phyloP scores from a whole-genome alignment of 106 monocot species.

The Narthecium ossifragum region DNA sequence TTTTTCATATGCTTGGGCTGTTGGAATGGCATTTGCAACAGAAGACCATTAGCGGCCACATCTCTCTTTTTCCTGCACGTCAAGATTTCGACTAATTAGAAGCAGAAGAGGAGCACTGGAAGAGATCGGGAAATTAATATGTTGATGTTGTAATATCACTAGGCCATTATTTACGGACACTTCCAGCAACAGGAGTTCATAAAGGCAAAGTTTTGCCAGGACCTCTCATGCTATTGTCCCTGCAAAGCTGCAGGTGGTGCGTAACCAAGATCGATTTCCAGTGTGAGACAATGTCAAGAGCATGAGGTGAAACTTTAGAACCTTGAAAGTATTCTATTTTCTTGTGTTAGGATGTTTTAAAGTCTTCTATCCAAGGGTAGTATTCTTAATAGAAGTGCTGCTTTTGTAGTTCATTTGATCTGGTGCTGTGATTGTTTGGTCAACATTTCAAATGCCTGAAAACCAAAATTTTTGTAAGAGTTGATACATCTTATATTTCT shows the following conservation, averaged over 20 bases:
- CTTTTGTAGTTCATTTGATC: neutral
- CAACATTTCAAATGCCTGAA: conserved; percentile 11
- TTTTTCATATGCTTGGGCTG: conserved; percentile 3
- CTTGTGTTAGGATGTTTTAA: neutral
- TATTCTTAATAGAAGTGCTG: conserved; percentile 3
- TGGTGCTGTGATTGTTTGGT: conserved; percentile 9
- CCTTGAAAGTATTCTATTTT: neutral
- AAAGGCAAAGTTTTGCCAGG: neutral
- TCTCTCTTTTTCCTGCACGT: no score
- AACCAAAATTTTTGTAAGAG: conserved; percentile 26
- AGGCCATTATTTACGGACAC: neutral
- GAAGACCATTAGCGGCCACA: no score
- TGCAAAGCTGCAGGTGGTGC: no score
- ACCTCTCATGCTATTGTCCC: neutral
- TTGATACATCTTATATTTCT: conserved; percentile 9
- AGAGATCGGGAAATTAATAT: neutral
- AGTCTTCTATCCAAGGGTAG: conserved; percentile 1
- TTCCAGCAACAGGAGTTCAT: neutral
- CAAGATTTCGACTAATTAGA: neutral
- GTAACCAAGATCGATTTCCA: neutral
- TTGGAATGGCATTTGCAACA: neutral
- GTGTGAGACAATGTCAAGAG: neutral
- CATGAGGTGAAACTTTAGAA: conserved; percentile 30
- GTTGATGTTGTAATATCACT: conserved; percentile 1
- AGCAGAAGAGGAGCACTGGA: neutral